phyloP scores from a whole-genome alignment of 495 filamentous ascomycete genomes.

The Staphylotrichum tortipilum region DNA sequence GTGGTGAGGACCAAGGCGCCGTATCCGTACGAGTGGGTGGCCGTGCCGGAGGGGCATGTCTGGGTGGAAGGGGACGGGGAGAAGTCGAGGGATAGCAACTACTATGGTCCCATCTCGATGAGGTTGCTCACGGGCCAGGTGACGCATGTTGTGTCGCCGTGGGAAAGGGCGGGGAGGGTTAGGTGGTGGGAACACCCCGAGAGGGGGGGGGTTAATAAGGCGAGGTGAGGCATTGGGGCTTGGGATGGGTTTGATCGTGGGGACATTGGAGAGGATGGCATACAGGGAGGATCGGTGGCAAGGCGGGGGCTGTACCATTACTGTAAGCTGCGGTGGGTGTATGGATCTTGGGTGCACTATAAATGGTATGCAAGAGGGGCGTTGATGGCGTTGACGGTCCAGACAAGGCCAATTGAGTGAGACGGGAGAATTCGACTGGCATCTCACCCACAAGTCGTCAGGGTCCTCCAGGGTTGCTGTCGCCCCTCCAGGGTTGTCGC shows the following conservation, averaged over 20 bases:
- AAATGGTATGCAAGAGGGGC: too few relatives aligned
- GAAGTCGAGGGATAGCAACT: slow-evolving; percentile 65
- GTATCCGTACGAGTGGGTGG: slow-evolving; percentile 46
- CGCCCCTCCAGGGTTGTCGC: slow-evolving; percentile 3
- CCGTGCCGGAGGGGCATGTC: slow-evolving; percentile 61
- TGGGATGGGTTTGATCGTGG: neutral
- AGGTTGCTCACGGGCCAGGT: slow-evolving; percentile 56
- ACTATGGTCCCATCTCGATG: slow-evolving; percentile 58
- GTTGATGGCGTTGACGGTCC: too few relatives aligned
- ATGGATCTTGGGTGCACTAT: too few relatives aligned
- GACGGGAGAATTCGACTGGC: too few relatives aligned
- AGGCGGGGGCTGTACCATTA: too few relatives aligned
- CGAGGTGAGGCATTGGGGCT: neutral
- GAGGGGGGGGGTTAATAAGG: slow-evolving; percentile 8
- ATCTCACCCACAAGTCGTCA: too few relatives aligned
- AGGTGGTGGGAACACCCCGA: slow-evolving; percentile 41
- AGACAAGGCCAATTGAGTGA: too few relatives aligned
- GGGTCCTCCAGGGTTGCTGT: too few relatives aligned
- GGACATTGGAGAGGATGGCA: neutral
- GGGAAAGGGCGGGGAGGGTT: slow-evolving; percentile 40
- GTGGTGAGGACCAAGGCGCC: slow-evolving; percentile 52
- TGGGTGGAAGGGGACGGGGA: slow-evolving; percentile 72
- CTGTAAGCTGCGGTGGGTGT: too few relatives aligned
- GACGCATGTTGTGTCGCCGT: slow-evolving; percentile 54
- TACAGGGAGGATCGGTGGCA: too few relatives aligned